A percentile compares a stretch with the other conserved stretches of the same genome.
Conservation (phyloP, 257 asterid species). For the Fraxinus cuspidata region DNA sequence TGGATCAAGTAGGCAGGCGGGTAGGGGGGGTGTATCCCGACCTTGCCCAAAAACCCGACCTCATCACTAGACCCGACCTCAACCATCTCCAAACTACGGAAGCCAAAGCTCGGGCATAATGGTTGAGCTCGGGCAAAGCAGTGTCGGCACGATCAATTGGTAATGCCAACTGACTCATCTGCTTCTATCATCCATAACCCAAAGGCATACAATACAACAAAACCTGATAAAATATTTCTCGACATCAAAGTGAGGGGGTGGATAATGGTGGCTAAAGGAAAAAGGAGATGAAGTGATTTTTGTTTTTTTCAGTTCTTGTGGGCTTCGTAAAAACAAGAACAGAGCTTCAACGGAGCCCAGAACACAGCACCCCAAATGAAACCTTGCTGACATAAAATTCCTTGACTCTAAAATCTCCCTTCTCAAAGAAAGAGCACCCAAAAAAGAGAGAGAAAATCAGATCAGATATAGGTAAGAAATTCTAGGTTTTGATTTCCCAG, state of each 20-base stretch:
- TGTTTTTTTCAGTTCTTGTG: conserved; percentile 14
- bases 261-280: too few relatives aligned
- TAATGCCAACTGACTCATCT: conserved; percentile 60
- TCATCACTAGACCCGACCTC: too few relatives aligned
- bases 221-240: conserved; percentile 79
- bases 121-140: too few relatives aligned
- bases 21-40: too few relatives aligned
- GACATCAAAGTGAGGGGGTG: conserved; percentile 58
- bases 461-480: conserved; percentile 32
- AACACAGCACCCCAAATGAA: conserved; percentile 52
- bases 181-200: conserved; percentile 51
- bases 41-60: too few relatives aligned
- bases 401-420: conserved; percentile 37
- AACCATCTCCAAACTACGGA: too few relatives aligned
- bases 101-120: too few relatives aligned
- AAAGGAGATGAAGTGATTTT: too few relatives aligned
- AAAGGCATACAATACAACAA: conserved; percentile 84
- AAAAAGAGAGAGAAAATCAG: conserved; percentile 25
- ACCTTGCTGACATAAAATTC: conserved; percentile 86
- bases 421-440: conserved; percentile 19
- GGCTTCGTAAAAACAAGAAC: conserved; percentile 29
- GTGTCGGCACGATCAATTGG: too few relatives aligned
- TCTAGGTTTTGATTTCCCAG: too few relatives aligned
- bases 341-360: too few relatives aligned
- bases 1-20: too few relatives aligned